Evolutionary conservation across 257 asterid species (phyloP), one percentile per base, ranked within the genome.

Genomic region (Ehretia macrophylla): DNA sequence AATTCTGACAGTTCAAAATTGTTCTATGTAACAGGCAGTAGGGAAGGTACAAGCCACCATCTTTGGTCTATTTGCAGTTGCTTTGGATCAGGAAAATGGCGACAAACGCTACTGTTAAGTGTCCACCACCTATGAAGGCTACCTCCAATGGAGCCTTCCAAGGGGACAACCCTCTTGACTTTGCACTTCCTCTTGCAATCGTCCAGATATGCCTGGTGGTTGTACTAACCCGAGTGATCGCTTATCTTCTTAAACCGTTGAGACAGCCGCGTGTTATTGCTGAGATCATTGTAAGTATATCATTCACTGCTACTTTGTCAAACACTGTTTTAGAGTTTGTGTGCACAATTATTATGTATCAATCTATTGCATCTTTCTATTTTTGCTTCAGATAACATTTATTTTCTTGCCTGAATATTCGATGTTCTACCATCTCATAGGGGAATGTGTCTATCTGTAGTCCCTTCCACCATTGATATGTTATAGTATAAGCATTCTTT

Each of bases 261-360:
- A 32, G 69, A 32, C 69, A 64, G 19, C 69, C 69, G 17, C 69
- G 69, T 18, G 69, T 64, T 23, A 55, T 55, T 23, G 69, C 69
- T 6, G 69, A 64, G 69, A 55, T 64, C 27, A 32, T 64, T 46
- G 69, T 55, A 64, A 55, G 62, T 46, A 20, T 10, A 13, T 14
- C 13, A 32, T 35, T 10, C 10, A 1, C 40, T 23, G 44, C 59
- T 13, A 21, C 12, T 27, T 14, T 55, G 10, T 14, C 4, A 17
- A 10, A 20, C 35, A 8, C 14, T 55, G 59, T 21, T 55, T 11
- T n/a, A n/a, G n/a, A n/a, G n/a, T n/a, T n/a, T n/a, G n/a, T n/a
- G n/a, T n/a, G n/a, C n/a, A n/a, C n/a, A n/a, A n/a, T n/a, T n/a
- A n/a, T n/a, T n/a, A n/a, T n/a, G n/a, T n/a, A n/a, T n/a, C n/a